phyloP scores from a whole-genome alignment of 495 filamentous ascomycete species.

The Lophium mytilinum region DNA sequence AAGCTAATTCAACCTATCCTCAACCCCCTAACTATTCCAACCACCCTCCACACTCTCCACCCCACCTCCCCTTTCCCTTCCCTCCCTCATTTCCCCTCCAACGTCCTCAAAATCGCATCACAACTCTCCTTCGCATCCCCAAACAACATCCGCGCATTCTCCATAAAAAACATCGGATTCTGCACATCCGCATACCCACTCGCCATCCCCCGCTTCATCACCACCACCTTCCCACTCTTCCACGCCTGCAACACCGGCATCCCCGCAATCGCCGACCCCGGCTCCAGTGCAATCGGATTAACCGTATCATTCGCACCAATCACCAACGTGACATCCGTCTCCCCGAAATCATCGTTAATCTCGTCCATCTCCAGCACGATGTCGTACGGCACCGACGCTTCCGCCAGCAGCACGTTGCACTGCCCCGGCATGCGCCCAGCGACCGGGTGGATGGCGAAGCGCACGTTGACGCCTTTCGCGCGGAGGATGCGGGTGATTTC shows the following conservation, averaged over 20 bases:
- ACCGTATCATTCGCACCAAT: slow-evolving; percentile 84
- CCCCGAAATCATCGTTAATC: slow-evolving; percentile 78
- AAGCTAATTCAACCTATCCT: no score
- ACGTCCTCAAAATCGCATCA: slow-evolving; percentile 38
- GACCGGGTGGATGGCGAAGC: slow-evolving; percentile 81
- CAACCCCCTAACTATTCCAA: no score
- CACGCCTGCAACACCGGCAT: slow-evolving; percentile 83
- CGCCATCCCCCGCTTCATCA: slow-evolving; percentile 78
- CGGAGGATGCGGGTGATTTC: slow-evolving; percentile 67
- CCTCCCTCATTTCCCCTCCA: no score
- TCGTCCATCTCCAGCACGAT: slow-evolving; percentile 64
- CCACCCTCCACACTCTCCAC: no score
- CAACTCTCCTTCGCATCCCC: slow-evolving; percentile 74
- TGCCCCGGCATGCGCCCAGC: slow-evolving; percentile 81
- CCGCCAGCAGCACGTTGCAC: slow-evolving; percentile 75
- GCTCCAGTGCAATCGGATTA: slow-evolving; percentile 73
- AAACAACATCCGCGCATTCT: slow-evolving; percentile 74
- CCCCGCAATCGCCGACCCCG: slow-evolving; percentile 68
- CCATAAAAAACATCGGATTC: slow-evolving; percentile 85
- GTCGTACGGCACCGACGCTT: slow-evolving; percentile 67
- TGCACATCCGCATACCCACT: slow-evolving; percentile 80
- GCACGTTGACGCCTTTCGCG: slow-evolving; percentile 60
- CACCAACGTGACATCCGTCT: slow-evolving; percentile 75
- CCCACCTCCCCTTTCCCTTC: no score
- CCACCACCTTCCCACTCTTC: slow-evolving; percentile 83